Evolutionary conservation across 176 grass and related monocot genomes (phyloP).

Genomic region (Puccinellia tenuiflora): DNA sequence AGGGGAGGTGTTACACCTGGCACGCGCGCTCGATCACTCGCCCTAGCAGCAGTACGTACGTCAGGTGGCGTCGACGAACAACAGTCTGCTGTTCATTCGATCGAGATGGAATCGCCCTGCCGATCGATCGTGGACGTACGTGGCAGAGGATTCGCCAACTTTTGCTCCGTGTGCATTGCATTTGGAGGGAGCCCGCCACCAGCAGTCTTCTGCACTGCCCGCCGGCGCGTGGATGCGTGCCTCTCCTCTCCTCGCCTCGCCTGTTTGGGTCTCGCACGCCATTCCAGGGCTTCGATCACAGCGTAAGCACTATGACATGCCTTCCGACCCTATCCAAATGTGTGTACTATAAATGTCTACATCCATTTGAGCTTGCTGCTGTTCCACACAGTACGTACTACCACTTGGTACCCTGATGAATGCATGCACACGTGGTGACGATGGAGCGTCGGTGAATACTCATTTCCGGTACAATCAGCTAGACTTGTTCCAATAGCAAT

Average conservation of each 20-base stretch:
- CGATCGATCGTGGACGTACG: no score
- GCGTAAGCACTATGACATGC: background rate
- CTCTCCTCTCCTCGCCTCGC: background rate
- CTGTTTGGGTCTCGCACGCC: background rate
- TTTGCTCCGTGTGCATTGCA: constrained; percentile 16
- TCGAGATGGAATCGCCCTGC: no score
- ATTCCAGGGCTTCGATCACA: background rate
- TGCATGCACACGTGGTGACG: no score
- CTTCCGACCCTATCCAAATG: no score
- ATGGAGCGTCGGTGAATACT: background rate
- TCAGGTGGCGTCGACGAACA: constrained; percentile 7
- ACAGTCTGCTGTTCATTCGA: no score
- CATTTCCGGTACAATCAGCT: background rate
- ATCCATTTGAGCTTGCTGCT: background rate
- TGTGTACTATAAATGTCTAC: no score
- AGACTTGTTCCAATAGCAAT: background rate
- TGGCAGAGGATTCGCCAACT: background rate
- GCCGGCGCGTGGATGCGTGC: background rate
- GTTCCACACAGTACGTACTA: background rate
- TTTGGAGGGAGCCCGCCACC: background rate
- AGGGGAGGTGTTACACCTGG: background rate
- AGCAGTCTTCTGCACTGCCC: no score
- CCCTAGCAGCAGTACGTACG: no score
- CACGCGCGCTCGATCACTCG: no score
- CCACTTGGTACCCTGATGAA: no score